These are phyloP conservation scores for Pseudogymnoascus sp. DNA, from an alignment of 2,329 filamentous ascomycete species.

Conservation along the genomic window DNA sequence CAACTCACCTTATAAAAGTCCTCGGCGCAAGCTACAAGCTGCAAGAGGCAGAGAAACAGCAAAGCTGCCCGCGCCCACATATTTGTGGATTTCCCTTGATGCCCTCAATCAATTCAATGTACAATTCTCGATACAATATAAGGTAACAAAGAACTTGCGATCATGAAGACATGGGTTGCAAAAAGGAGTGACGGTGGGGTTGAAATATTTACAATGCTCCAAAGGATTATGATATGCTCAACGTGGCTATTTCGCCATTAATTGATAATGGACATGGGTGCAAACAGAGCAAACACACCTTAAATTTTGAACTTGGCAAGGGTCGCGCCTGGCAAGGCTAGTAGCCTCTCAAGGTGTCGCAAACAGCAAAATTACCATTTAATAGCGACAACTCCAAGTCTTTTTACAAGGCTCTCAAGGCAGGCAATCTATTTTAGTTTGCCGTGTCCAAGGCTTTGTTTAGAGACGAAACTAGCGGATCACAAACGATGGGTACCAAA, in stretches of 20 bases:
- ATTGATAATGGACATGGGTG: slow-evolving; percentile 8
- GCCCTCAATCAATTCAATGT: slow-evolving; percentile 3
- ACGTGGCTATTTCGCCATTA: slow-evolving; percentile 12
- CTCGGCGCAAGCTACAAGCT: slow-evolving; percentile 50
- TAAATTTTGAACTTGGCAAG: slow-evolving; percentile 9
- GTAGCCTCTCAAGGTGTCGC: slow-evolving; percentile 5
- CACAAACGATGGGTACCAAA: slow-evolving; percentile 42
- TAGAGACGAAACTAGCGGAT: not conserved
- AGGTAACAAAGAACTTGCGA: not conserved
- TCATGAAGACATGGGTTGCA: slow-evolving; percentile 12
- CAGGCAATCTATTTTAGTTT: not conserved
- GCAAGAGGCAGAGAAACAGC: slow-evolving; percentile 45
- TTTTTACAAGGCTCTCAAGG: not conserved
- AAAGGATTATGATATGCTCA: slow-evolving; percentile 8
- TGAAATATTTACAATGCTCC: not conserved
- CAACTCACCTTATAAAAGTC: slow-evolving; percentile 68
- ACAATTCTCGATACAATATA: slow-evolving; percentile 11
- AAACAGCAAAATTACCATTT: not conserved
- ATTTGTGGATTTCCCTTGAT: slow-evolving; percentile 15
- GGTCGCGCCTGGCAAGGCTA: slow-evolving; percentile 4
- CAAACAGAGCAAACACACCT: slow-evolving; percentile 13
- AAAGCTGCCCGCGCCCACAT: slow-evolving; percentile 46
- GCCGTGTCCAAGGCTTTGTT: not conserved
- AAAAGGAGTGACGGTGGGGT: slow-evolving; percentile 10
- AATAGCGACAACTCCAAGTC: not conserved